Evolutionary conservation across 1,139 yeast genomes (phyloP).

Genomic region (Zygosaccharomyces sapae): DNA sequence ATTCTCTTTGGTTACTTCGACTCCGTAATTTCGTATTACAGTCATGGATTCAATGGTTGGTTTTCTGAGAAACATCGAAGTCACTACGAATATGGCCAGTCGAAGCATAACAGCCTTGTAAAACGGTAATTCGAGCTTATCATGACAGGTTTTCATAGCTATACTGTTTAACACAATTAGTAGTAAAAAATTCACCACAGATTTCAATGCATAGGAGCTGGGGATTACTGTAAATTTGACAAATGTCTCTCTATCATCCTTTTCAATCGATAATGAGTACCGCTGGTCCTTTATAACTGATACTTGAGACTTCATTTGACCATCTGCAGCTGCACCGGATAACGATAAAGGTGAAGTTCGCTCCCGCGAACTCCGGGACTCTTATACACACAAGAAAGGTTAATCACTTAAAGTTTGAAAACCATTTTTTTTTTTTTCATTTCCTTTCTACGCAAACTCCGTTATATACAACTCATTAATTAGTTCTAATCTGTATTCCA

Average conservation of each 20-base stretch:
- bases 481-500: background rate
- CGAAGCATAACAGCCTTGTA: background rate
- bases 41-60: conserved; percentile 30
- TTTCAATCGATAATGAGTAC: conserved; percentile 7
- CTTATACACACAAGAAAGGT: background rate
- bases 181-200: conserved; percentile 1
- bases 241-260: conserved; percentile 6
- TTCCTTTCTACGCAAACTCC: background rate
- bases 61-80: conserved; percentile 14
- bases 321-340: background rate
- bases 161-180: conserved; percentile 2
- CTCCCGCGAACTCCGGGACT: background rate
- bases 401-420: no score
- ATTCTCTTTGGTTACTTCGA: conserved; percentile 29
- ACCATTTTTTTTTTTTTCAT: background rate
- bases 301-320: background rate
- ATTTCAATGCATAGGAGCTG: conserved; percentile 1
- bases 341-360: background rate
- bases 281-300: background rate
- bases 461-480: background rate
- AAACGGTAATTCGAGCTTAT: background rate
- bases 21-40: conserved; percentile 33
- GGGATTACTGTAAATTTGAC: conserved; percentile 10
- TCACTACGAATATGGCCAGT: background rate
- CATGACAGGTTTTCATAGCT: background rate